Evolutionary conservation across 768 basidiomycete species (phyloP), one percentile per base, ranked within the genome.

Genomic region (Pleurotus platypus): DNA sequence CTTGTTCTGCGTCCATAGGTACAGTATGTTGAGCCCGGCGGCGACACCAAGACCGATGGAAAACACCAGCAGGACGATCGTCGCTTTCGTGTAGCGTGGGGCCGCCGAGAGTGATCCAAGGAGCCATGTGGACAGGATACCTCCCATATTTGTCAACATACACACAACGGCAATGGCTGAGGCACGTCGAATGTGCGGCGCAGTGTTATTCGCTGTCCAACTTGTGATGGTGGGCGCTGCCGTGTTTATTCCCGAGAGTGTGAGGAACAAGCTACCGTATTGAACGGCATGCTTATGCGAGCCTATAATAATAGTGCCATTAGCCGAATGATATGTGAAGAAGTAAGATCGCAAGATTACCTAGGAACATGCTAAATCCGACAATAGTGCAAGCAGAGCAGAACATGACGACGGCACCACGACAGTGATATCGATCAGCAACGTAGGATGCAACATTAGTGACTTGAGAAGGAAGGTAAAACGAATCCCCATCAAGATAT

Each of bases 131-230:
- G 72, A 64, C 38, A 78, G 72, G 45, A 79, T 76, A 6, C 74
- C 76, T 46, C 77, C 78, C 1, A 67, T 42, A 59, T 78, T 80
- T 18, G 74, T 74, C 63, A 72, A 65, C 57, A 76, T 72, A 50
- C 76, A 76, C 4, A 69, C 70, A 9, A 78, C 61, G 22, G 77
- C 81, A 50, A 82, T 66, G 22, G 73, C 66, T 0, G 81, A 78
- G 4, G 80, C 82, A 22, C 81, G 75, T 43, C 79, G 71, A 30
- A 71, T 57, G 54, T 79, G 72, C 0, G 82, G 82, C 4, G 73
- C 69, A 11, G 76, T 69, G 67, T 82, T 83, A 64, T 83, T 82
- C 11, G 81, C 73, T 26, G 70, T 63, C 82, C 82, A 84, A 0
- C 78, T 72, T 2, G 68, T 66, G 27, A 75, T 57, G 5, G 78